phyloP scores from a whole-genome alignment of 108 stramenopile genomes.

The Nitzschia palea region DNA sequence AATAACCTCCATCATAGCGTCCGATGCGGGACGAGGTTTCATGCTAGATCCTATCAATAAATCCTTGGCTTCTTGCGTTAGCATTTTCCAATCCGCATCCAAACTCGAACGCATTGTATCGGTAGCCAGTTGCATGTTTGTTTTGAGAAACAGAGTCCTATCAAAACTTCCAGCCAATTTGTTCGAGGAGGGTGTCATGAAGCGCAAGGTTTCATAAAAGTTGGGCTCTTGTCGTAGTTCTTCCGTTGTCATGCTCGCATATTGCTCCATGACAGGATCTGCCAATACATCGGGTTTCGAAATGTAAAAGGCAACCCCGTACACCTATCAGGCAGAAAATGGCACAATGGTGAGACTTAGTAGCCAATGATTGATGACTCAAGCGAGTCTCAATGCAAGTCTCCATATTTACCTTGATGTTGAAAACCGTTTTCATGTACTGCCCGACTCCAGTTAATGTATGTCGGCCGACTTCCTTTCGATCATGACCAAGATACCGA shows the following conservation, averaged over 20 bases:
- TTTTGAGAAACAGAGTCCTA: constrained; percentile 76
- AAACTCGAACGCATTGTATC: constrained; percentile 84
- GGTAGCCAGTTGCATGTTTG: constrained; percentile 84
- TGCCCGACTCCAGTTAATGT: constrained; percentile 85
- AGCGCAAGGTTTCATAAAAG: constrained; percentile 69
- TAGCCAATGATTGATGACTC: neutral
- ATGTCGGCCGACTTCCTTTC: constrained; percentile 74
- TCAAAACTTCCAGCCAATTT: constrained; percentile 65
- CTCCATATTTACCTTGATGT: constrained; percentile 82
- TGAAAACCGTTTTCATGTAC: constrained; percentile 73
- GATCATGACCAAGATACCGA: constrained; percentile 66
- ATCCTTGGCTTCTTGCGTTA: constrained; percentile 78
- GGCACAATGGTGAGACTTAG: neutral
- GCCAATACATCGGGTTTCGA: constrained; percentile 78
- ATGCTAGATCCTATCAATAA: constrained; percentile 74
- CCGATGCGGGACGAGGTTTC: constrained; percentile 67
- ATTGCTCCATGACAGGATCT: constrained; percentile 63
- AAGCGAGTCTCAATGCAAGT: neutral
- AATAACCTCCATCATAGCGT: constrained; percentile 61
- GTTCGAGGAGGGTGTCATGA: constrained; percentile 42
- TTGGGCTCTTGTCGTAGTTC: constrained; percentile 66
- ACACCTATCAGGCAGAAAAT: constrained; percentile 52
- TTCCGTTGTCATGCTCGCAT: constrained; percentile 60
- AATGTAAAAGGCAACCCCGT: constrained; percentile 84
- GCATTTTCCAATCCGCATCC: constrained; percentile 82